Base-by-base conservation (phyloP, 1,139 yeast species). In the Geotrichum bryndzae region DNA sequence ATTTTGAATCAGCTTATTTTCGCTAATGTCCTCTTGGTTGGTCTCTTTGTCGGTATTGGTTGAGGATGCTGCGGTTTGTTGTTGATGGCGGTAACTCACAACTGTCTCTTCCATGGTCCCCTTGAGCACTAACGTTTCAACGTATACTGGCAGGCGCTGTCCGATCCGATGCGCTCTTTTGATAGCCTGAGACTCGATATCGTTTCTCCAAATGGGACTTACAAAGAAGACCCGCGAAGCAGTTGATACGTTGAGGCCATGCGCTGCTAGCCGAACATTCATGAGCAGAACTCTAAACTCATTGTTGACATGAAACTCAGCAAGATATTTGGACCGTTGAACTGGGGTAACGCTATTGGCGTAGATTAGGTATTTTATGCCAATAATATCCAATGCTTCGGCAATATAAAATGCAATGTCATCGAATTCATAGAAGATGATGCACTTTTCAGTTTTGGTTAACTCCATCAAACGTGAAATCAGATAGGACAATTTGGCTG, bases 91-190 rank as follows among this genome's bases (percentile, higher is more conserved):
- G 10, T 54, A 27, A 45, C 27, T 56, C 11, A 56, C 84, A 75
- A 86, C 84, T 65, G 84, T 87, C 69, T 86, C 88, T 66, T 86
- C 91, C 59, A 86, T 74, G 0, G 90, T 85, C 2, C 82, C 86
- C 59, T 79, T 76, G 66, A 86, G 72, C 1, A 86, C 81, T 61
- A 86, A 73, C 0, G 90, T 86, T 68, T 86, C 91, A n/a, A 86
- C 91, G 67, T 73, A 74, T 0, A 83, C 86, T 18, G 82, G 81
- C 1, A 77, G 74, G 0, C 78, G 76, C 67, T 86, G 90, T 0
- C 90, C 90, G 68, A 86, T 86, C 71, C 90, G 79, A 72, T 86
- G 90, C 0, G 90, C 87, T 75, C 90, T 81, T 67, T 86, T 85
- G 59, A 86, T 84, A 0, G 90, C 90, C 67, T 86, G 90, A 0